Evolutionary conservation across 805 yeast species (phyloP), one percentile per base, ranked within the genome.

Genomic region (Hanseniaspora clermontiae): DNA sequence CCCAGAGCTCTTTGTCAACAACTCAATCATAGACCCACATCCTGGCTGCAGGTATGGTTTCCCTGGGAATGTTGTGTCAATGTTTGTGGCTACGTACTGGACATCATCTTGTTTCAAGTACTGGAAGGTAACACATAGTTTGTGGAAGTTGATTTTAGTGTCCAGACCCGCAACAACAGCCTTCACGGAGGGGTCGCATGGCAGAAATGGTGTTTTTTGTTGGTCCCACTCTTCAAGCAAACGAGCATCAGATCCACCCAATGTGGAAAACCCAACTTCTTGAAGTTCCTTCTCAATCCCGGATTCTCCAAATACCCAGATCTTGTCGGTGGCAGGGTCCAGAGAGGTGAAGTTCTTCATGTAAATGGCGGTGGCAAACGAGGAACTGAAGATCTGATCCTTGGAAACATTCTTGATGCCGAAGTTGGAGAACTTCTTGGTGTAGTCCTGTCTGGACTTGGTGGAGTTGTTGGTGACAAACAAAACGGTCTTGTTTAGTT

Each of bases 401-500:
- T 73, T 73, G 2, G 64, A 62, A n/a, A 73, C 73, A 9, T 58
- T 54, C 38, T 55, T 32, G 49, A 72, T 66, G 4, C 77, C 78
- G 59, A 72, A 81, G 55, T 81, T 79, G 15, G 72, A 76, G 66
- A 93, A 88, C 70, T 93, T 93, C 61, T 73, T 69, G 34, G 85
- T 77, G 68, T 93, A 93, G 43, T 83, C 83, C 37, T 72, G 70
- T 59, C 98, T 75, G 1, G 96, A 84, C 67, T 93, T 91, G 34
- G 97, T 87, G 20, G 96, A 87, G 72, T 93, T 93, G 74, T 93
- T 93, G 47, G 98, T 90, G 32, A 93, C 98, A 71, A 93, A 93
- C 46, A 90, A 76, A 53, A 87, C 74, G 59, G 82, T 79, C 68
- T 93, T 93, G 40, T 79, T 78, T 31, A 68, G 49, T 27, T 63